Conservation (phyloP, 202 grass and related monocot genomes). For the Setaria italica region DNA sequence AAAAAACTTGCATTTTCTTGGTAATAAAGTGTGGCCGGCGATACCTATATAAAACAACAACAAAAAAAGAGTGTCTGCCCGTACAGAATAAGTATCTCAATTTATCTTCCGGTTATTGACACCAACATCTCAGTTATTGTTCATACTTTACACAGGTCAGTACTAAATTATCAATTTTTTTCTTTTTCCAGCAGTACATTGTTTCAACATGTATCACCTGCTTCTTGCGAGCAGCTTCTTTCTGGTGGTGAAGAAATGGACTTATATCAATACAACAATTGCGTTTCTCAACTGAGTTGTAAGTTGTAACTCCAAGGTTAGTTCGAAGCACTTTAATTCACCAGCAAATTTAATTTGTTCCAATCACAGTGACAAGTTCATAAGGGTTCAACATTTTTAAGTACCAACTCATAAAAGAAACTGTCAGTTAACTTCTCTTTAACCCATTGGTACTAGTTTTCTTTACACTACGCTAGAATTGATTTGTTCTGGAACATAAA, state of each 20-base stretch:
- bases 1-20: not conserved
- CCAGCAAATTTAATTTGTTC: not conserved
- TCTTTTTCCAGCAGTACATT: not conserved
- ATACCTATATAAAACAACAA: not conserved
- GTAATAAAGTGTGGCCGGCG: not conserved
- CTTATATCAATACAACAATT: not conserved
- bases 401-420: constrained; percentile 42
- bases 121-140: not conserved
- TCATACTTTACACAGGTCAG: not conserved
- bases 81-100: not conserved
- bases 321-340: not conserved
- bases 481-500: no score
- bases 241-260: no score
- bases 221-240: not conserved
- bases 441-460: constrained; percentile 39
- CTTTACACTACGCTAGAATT: no score
- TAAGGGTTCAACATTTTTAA: constrained; percentile 45
- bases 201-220: no score
- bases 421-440: constrained; percentile 52
- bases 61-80: no score
- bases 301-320: not conserved
- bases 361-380: not conserved
- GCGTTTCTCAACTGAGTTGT: not conserved
- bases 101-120: not conserved
- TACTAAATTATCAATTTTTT: constrained; percentile 11